A percentile compares a stretch with the other conserved stretches of the same genome.
Evolutionary conservation across 2,329 filamentous ascomycete genomes (phyloP).

Genomic region (Fusarium tricinctum): DNA sequence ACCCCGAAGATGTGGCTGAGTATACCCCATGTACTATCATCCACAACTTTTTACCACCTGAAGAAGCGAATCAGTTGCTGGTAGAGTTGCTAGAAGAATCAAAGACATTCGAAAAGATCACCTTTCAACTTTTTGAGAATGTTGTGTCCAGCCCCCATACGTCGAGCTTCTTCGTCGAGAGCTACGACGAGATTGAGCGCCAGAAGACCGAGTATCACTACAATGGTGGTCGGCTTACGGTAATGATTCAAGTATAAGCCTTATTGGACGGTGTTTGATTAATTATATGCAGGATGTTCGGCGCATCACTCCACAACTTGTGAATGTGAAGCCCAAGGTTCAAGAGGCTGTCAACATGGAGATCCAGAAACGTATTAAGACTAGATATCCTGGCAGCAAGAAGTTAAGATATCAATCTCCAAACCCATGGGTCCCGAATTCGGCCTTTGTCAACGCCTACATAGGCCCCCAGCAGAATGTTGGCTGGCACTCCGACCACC

Average conservation of each 20-base stretch:
- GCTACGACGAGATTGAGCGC: slow-evolving; percentile 73
- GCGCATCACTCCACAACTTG: slow-evolving; percentile 80
- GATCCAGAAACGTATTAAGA: slow-evolving; percentile 77
- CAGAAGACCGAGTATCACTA: slow-evolving; percentile 89
- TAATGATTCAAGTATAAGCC: slow-evolving; percentile 50
- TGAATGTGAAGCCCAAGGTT: slow-evolving; percentile 77
- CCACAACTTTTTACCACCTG: slow-evolving; percentile 84
- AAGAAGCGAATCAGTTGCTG: slow-evolving; percentile 80
- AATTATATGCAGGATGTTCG: slow-evolving; percentile 73
- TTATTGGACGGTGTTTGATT: slow-evolving; percentile 11
- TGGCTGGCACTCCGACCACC: slow-evolving; percentile 91
- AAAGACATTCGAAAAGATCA: slow-evolving; percentile 75
- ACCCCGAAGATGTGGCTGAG: slow-evolving; percentile 82
- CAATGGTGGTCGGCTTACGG: slow-evolving; percentile 80
- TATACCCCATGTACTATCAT: slow-evolving; percentile 93
- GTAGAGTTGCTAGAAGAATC: slow-evolving; percentile 82
- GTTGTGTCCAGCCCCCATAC: slow-evolving; percentile 90
- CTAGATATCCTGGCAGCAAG: slow-evolving; percentile 75
- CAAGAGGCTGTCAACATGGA: slow-evolving; percentile 82
- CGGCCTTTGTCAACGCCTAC: slow-evolving; percentile 96
- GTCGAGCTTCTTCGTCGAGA: slow-evolving; percentile 85
- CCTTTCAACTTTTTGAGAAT: slow-evolving; percentile 90
- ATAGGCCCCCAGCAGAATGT: slow-evolving; percentile 84
- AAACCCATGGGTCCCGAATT: slow-evolving; percentile 83
- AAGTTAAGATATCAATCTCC: slow-evolving; percentile 86